Base-by-base conservation (phyloP, 75 land plant genomes). In the Selaginella moellendorffii region DNA sequence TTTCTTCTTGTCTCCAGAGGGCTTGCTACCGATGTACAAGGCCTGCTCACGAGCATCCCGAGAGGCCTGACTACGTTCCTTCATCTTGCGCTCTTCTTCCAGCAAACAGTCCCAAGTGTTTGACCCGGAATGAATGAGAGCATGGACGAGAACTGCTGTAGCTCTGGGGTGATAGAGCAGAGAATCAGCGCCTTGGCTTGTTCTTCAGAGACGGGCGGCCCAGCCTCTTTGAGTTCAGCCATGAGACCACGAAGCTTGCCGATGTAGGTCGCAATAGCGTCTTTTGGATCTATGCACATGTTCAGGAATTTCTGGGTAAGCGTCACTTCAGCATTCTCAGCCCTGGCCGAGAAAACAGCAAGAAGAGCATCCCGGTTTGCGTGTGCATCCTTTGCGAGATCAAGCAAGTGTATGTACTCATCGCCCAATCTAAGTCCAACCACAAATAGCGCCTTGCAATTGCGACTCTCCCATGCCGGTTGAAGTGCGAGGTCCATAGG, bases 381-480 rank as follows among this genome's bases (percentile, higher is more conserved):
- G n/a, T 56, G 23, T 25, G 23, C 19, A 24, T 56, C 24, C 24
- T 56, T 56, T 21, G 8, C n/a, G 8, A 56, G 59, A 56, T 56
- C 59, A 56, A 56, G 21, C 24, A 56, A 56, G 24, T 56, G 59
- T 21, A 56, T 25, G 24, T 56, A 56, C 24, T 56, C 59, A 19
- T 56, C 59, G 21, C 59, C 59, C 19, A 56, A 24, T 19, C 25
- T 19, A 56, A 56, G 59, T 21, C 59, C 59, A 56, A 56, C n/a
- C 24, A 24, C 24, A 24, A 24, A 21, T 25, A 56, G 8, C 24
- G 59, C 59, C 59, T 56, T 56, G 23, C 59, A 8, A 24, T 56
- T 25, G 8, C 21, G 21, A 19, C 24, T 19, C 19, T 56, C 59
- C 59, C 59, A 56, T 56, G 21, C 59, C 59, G 24, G 24, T 21